Base-by-base conservation (phyloP, 257 asterid genomes). In the Prunella vulgaris region DNA sequence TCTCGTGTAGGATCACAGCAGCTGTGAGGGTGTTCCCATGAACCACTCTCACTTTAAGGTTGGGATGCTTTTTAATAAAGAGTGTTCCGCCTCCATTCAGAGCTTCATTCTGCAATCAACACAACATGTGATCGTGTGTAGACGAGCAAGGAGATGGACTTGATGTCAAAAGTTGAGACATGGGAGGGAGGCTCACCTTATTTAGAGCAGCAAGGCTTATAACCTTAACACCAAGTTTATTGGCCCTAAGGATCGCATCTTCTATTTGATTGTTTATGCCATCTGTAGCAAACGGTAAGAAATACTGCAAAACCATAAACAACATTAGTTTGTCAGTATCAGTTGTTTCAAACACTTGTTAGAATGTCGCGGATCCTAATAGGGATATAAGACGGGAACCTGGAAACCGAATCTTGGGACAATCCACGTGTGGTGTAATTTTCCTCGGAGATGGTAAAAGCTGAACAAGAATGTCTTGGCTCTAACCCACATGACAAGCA, bases 1-100 rank as follows among this genome's bases (percentile, higher is more conserved):
- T 80, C 69, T 84, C 88, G 10, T 85, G 73, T 28, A 92, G 78
- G 78, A 89, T 89, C 75, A 86, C 98, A 13, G 95, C 98, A 9
- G 98, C 97, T 12, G 98, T 92, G 70, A 92, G 76, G 64, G 96
- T 92, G 90, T 92, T 92, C 25, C 97, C 97, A 66, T 92, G 97
- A 79, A 89, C 96, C 3, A 92, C 97, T 30, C 93, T 74, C 51
- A 92, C 97, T 80, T 70, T 84, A 49, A 92, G 95, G 78, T 85
- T 68, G 0, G 93, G 96, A 78, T 87, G 93, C 81, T 92, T 92
- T 75, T 82, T 79, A 0, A 80, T 82, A 64, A 92, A 92, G 52
- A 89, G 92, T 0, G 85, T 83, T 59, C 97, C 96, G 5, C 97
- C 97, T 59, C 97, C 97, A 70, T 92, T 92, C 6, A 92, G 74